Evolutionary conservation across 129 eudicot species (phyloP).

Genomic region (Escallonia herrerae): DNA sequence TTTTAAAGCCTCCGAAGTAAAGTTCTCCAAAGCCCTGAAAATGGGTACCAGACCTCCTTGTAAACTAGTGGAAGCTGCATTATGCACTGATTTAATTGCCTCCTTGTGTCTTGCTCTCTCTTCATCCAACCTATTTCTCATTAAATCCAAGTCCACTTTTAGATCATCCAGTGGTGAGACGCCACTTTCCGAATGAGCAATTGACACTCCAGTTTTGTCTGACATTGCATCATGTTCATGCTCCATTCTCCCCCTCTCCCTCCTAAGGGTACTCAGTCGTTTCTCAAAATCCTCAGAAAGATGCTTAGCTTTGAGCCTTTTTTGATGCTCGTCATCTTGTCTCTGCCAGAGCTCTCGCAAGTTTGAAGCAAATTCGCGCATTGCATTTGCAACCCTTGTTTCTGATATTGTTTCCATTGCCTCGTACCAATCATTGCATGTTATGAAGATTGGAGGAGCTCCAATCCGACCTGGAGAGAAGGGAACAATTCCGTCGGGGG

Average conservation of each 20-base stretch:
- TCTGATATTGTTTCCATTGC: constrained; percentile 57
- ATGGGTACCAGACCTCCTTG: constrained; percentile 92
- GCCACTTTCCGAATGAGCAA: constrained; percentile 59
- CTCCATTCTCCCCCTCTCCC: constrained; percentile 21
- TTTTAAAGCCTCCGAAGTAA: constrained; percentile 64
- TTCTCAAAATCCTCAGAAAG: constrained; percentile 52
- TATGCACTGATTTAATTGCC: constrained; percentile 76
- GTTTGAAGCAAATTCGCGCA: constrained; percentile 59
- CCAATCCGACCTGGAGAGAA: constrained; percentile 82
- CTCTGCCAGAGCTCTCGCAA: constrained; percentile 56
- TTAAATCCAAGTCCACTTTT: constrained; percentile 51
- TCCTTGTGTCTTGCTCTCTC: constrained; percentile 68
- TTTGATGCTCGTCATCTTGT: constrained; percentile 75
- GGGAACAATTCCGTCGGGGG: constrained; percentile 84
- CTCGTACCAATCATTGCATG: constrained; percentile 78
- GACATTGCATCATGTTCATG: constrained; percentile 20
- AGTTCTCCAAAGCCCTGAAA: constrained; percentile 80
- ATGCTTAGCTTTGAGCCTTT: constrained; percentile 64
- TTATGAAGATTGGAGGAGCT: constrained; percentile 78
- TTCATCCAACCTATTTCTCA: constrained; percentile 45
- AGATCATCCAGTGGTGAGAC: constrained; percentile 51
- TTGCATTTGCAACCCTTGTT: constrained; percentile 54
- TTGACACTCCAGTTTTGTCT: constrained; percentile 32
- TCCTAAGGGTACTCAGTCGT: constrained; percentile 20
- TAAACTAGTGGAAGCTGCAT: constrained; percentile 70